These are phyloP conservation scores for Botrytis elliptica DNA, from an alignment of 2,329 filamentous ascomycete species.

Conservation along the genomic window DNA sequence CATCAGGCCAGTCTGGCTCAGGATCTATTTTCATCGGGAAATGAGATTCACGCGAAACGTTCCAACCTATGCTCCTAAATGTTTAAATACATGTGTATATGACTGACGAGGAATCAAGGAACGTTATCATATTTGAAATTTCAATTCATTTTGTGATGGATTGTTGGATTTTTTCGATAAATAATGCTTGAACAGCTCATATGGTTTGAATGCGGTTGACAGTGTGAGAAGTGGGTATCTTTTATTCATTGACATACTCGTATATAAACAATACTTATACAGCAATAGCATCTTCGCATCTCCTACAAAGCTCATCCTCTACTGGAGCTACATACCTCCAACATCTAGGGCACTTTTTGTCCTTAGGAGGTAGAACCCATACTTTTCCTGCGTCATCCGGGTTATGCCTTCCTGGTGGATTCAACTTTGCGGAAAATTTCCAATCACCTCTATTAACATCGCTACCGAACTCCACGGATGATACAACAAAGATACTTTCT, in stretches of 20 bases:
- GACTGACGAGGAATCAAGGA: not conserved
- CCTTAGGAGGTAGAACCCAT: constrained; percentile 45
- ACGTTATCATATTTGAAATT: not conserved
- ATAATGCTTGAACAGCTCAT: not conserved
- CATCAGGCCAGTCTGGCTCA: not conserved
- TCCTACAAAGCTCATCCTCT: constrained; percentile 64
- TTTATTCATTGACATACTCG: not conserved
- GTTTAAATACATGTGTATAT: not conserved
- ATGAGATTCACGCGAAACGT: not conserved
- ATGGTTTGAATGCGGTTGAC: not conserved
- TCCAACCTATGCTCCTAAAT: not conserved
- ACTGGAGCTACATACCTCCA: constrained; percentile 80
- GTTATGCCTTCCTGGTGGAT: constrained; percentile 23
- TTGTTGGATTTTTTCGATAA: not conserved
- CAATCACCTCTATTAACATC: constrained; percentile 46
- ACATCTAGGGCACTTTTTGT: constrained; percentile 78
- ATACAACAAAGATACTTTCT: constrained; percentile 65
- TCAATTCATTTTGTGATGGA: no score
- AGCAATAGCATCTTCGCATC: constrained; percentile 58
- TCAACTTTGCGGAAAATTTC: constrained; percentile 41
- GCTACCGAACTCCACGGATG: constrained; percentile 54
- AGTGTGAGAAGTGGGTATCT: constrained; percentile 12
- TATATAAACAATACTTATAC: not conserved
- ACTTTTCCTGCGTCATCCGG: constrained; percentile 26
- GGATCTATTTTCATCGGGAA: not conserved